Base-by-base conservation (phyloP, 2,329 filamentous ascomycete genomes). In the Lasiodiplodia sp. region DNA sequence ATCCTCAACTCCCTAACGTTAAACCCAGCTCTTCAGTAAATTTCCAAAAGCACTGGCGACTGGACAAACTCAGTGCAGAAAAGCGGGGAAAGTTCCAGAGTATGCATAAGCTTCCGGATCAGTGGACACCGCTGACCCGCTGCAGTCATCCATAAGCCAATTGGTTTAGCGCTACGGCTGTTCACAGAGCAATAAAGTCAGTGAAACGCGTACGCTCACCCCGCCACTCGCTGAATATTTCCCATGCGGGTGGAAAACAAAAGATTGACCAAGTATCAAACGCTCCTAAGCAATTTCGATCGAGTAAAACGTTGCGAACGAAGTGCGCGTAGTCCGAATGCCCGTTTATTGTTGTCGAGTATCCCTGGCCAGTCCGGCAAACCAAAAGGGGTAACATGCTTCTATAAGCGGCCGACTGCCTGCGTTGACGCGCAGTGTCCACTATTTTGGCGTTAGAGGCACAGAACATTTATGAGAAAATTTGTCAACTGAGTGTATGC, bases 401-500 rank as follows among this genome's bases (percentile, higher is more conserved):
- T 47, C 14, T 18, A n/a, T 4, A 10, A 8, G 18, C n/a, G n/a
- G 18, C 10, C 21, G 8, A 11, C n/a, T 8, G 40, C 40, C 40
- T 44, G 40, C 18, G 18, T 47, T 47, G 7, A 47, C 18, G n/a
- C 0, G 7, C 18, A 21, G 18, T 47, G n/a, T 47, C 18, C 18
- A 47, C n/a, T 47, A 6, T n/a, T 14, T 47, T 47, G 40, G 40
- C 38, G 38, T 12, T 12, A 16, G 14, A 14, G 11, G 7, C 10
- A n/a, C 40, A n/a, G 14, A 47, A 21, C 44, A 47, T 5, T 21
- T 23, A 57, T 11, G 1, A 3, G 31, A 40, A 11, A 57, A 16
- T 34, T 12, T 7, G 55, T 56, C 31, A 31, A n/a, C n/a, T 23
- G 23, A 51, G 40, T 49, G 47, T 49, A 63, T 63, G 58, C 28